Evolutionary conservation across 345 rosid genomes (phyloP).

Genomic region (Tarenaya hassleriana): DNA sequence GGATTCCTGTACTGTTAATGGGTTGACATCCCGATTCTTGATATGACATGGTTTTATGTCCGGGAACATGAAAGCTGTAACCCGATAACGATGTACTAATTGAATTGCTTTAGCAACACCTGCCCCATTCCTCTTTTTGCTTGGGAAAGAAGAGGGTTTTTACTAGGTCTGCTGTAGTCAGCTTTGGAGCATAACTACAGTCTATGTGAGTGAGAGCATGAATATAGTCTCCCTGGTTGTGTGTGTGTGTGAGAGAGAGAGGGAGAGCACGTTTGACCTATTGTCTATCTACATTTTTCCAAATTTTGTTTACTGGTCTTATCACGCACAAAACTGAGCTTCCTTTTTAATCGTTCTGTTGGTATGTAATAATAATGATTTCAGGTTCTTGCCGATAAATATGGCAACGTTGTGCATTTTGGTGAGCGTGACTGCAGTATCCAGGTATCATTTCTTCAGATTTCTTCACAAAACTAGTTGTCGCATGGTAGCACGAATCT

Average conservation of each 20-base stretch:
- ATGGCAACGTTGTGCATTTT: slow-evolving; percentile 94
- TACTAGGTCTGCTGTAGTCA: too few relatives aligned
- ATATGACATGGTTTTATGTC: too few relatives aligned
- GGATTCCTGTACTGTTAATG: not conserved
- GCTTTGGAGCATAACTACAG: too few relatives aligned
- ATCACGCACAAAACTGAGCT: not conserved
- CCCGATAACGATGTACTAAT: not conserved
- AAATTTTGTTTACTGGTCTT: too few relatives aligned
- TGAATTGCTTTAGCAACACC: not conserved
- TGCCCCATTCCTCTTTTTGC: not conserved
- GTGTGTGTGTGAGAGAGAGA: not conserved
- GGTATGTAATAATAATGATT: slow-evolving; percentile 17
- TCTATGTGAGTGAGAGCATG: too few relatives aligned
- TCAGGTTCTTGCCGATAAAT: slow-evolving; percentile 95
- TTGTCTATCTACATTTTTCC: not conserved
- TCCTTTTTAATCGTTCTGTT: slow-evolving; percentile 12
- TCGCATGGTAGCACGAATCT: not conserved
- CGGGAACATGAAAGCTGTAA: too few relatives aligned
- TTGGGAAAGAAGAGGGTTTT: not conserved
- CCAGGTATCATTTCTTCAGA: slow-evolving; percentile 48
- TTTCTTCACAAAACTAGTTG: not conserved
- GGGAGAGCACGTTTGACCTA: not conserved
- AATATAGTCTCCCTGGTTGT: too few relatives aligned
- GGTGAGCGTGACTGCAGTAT: slow-evolving; percentile 99
- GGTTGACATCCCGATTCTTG: not conserved